phyloP scores from a whole-genome alignment of 306 rosid species.

The Medicago arabica region DNA sequence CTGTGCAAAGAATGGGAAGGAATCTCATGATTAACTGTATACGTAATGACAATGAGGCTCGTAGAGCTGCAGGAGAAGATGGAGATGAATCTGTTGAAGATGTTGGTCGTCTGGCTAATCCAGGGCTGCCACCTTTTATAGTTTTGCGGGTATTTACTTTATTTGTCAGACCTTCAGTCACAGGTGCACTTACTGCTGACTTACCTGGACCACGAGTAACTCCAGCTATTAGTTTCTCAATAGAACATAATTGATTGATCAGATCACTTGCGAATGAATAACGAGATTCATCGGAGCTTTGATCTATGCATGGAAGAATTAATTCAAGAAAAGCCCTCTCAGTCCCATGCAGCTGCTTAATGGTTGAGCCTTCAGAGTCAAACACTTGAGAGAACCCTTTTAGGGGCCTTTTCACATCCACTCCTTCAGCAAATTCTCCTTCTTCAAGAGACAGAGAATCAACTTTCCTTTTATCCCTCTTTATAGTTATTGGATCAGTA shows the following conservation, averaged over 20 bases:
- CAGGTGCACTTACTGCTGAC: constrained; percentile 64
- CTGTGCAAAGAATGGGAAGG: constrained; percentile 80
- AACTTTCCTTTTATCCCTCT: constrained; percentile 63
- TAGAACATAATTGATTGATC: constrained; percentile 81
- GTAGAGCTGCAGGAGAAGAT: constrained; percentile 78
- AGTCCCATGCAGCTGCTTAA: constrained; percentile 65
- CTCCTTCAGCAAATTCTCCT: constrained; percentile 84
- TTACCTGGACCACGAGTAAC: constrained; percentile 74
- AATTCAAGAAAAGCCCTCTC: constrained; percentile 84
- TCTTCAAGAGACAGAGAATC: constrained; percentile 80
- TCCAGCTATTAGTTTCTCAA: constrained; percentile 72
- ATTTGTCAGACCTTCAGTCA: constrained; percentile 69
- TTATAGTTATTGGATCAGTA: constrained; percentile 49
- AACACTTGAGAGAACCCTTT: constrained; percentile 57
- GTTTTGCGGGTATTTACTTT: constrained; percentile 79
- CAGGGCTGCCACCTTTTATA: constrained; percentile 81
- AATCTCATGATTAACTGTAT: constrained; percentile 83
- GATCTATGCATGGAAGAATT: constrained; percentile 93
- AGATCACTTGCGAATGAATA: constrained; percentile 82
- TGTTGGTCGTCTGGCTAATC: constrained; percentile 74
- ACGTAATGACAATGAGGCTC: constrained; percentile 80
- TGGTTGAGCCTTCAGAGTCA: constrained; percentile 57
- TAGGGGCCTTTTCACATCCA: constrained; percentile 51
- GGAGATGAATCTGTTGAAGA: constrained; percentile 66
- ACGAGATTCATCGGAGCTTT: constrained; percentile 86